A percentile compares a stretch with the other conserved stretches of the same genome.
phyloP scores from a whole-genome alignment of 495 filamentous ascomycete species.

The Neurospora sp. region DNA sequence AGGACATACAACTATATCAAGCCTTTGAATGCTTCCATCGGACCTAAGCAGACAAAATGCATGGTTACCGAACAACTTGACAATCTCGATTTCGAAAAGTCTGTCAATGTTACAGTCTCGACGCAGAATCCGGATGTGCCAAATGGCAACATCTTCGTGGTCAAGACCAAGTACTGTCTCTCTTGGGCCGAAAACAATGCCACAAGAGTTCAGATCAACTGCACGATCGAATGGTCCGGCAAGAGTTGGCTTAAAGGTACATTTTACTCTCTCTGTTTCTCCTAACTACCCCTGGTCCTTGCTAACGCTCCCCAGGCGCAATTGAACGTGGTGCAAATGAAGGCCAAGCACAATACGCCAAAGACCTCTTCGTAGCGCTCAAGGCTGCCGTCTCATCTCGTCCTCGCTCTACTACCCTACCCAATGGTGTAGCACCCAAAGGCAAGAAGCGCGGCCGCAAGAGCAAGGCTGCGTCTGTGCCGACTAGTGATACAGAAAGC shows the following conservation, averaged over 20 bases:
- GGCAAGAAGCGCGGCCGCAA: constrained; percentile 54
- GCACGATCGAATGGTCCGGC: constrained; percentile 88
- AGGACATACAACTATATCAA: constrained; percentile 86
- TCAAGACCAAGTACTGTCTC: constrained; percentile 90
- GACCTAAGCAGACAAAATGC: constrained; percentile 92
- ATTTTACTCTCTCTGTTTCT: background rate
- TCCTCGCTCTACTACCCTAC: constrained; percentile 32
- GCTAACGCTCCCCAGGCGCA: constrained; percentile 44
- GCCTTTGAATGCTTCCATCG: constrained; percentile 71
- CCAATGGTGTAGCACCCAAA: constrained; percentile 24
- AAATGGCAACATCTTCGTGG: constrained; percentile 79
- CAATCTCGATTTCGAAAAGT: constrained; percentile 75
- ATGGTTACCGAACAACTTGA: constrained; percentile 78
- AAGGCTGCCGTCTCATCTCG: constrained; percentile 60
- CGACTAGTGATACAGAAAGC: constrained; percentile 35
- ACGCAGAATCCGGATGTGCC: constrained; percentile 95
- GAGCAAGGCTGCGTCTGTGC: constrained; percentile 34
- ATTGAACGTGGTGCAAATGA: constrained; percentile 95
- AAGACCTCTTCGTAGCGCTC: constrained; percentile 63
- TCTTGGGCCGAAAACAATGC: constrained; percentile 80
- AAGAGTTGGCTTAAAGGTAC: constrained; percentile 98
- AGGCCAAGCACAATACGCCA: constrained; percentile 72
- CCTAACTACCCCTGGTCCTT: background rate
- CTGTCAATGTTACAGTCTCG: constrained; percentile 62
- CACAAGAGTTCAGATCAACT: constrained; percentile 76